Base-by-base conservation (phyloP, 768 basidiomycete species). In the Leccinum variicolor region DNA sequence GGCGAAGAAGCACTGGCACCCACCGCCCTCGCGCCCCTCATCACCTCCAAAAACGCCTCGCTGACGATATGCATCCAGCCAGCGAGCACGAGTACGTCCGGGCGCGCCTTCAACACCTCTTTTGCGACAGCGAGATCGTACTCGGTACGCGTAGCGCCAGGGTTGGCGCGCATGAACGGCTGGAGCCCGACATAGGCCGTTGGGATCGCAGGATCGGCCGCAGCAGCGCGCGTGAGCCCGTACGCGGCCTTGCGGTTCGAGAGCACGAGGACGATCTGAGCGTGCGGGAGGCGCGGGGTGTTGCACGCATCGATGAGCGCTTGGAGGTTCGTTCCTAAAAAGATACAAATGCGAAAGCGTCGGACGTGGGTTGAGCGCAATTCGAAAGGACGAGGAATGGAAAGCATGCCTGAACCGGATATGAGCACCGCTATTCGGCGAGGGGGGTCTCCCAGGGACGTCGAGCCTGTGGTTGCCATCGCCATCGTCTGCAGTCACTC, bases 1-100 rank as follows among this genome's bases (percentile, higher is more conserved):
- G 34, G 34, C 34, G 34, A 36, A 36, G 36, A 17, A 36, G 1
- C 7, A 17, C 36, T 4, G 17, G 36, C 36, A 36, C 7, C 14
- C 8, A 70, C 70, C 17, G 72, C 66, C 7, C 82, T 81, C 3
- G 50, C 79, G 76, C 52, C 59, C 2, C 63, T 57, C 68, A 92
- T 69, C 31, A 84, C 77, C 19, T 91, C 83, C 58, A 98, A 73
- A 72, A 98, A 98, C 0, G 75, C 76, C 53, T 91, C 87, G 56
- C 87, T 85, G 57, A 98, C 80, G 65, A 98, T 92, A 67, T 98
- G 95, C 96, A 99, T 98, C 92, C 94, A 99, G 0, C 97, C 97
- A 0, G 96, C 97, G n/a, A 98, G 80, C 7, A 98, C 90, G 50
- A 98, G 83, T 25, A 96, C 70, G 72, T 98, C 92, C 0, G 96